A percentile compares a stretch with the other conserved stretches of the same genome.
Conservation (phyloP, 805 yeast genomes). For the Yarrowia sp. region DNA sequence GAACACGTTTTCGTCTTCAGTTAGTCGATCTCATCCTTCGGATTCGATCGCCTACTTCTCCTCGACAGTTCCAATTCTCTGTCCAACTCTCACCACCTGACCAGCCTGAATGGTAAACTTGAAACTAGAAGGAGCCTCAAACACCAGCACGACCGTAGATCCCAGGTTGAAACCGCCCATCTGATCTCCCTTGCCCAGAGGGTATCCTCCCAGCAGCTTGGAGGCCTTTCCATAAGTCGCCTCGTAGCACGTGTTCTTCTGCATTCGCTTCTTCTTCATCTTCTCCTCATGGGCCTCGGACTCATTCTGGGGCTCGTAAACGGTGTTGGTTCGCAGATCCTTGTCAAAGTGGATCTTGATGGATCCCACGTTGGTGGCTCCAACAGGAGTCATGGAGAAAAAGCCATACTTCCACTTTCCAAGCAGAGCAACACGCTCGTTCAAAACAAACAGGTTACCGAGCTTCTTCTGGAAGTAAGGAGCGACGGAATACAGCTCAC, state of each 20-base stretch:
- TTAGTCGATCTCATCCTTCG: too few species aligned
- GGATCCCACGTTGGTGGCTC: slow-evolving; percentile 98
- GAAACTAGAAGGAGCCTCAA: slow-evolving; percentile 88
- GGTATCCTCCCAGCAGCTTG: slow-evolving; percentile 74
- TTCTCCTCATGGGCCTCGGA: slow-evolving; percentile 25
- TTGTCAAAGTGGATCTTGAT: slow-evolving; percentile 89
- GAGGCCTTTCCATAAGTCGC: slow-evolving; percentile 87
- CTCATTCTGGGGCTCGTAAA: slow-evolving; percentile 41
- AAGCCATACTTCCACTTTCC: slow-evolving; percentile 98
- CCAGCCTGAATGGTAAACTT: slow-evolving; percentile 67
- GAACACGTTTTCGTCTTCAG: too few species aligned
- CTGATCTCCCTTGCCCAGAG: slow-evolving; percentile 86
- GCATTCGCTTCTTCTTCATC: slow-evolving; percentile 43
- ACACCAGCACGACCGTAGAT: slow-evolving; percentile 92
- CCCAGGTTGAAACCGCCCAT: slow-evolving; percentile 98
- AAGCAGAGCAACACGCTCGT: slow-evolving; percentile 90
- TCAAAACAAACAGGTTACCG: slow-evolving; percentile 81
- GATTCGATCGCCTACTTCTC: too few species aligned
- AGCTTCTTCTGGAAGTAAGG: slow-evolving; percentile 91
- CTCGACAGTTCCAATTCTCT: slow-evolving; percentile 37
- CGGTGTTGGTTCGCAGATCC: slow-evolving; percentile 79
- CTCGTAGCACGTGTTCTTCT: slow-evolving; percentile 84
- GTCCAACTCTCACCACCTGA: slow-evolving; percentile 83
- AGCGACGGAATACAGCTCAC: slow-evolving; percentile 92
- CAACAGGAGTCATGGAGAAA: slow-evolving; percentile 98